Conservation (phyloP, 257 asterid species). For the Ballota nigra region DNA sequence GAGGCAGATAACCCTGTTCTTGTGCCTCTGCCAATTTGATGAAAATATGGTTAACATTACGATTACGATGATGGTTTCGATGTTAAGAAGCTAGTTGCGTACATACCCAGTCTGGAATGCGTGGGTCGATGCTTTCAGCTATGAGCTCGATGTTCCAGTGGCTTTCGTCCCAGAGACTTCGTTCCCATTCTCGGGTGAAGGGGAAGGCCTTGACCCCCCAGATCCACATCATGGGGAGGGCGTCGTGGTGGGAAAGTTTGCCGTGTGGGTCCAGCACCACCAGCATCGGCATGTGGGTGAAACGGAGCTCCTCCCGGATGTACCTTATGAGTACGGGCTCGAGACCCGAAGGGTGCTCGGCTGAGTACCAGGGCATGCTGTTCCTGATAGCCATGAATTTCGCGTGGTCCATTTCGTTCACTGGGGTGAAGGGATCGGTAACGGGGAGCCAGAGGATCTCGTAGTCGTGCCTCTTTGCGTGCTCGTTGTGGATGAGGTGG, state of each 20-base stretch:
- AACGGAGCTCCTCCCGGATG: slow-evolving; percentile 58
- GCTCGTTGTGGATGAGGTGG: slow-evolving; percentile 59
- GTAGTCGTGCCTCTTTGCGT: slow-evolving; percentile 51
- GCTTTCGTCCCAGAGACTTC: slow-evolving; percentile 58
- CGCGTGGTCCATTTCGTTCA: slow-evolving; percentile 29
- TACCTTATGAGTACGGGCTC: slow-evolving; percentile 66
- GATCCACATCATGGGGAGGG: slow-evolving; percentile 90
- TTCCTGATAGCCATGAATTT: slow-evolving; percentile 45
- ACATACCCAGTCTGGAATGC: slow-evolving; percentile 27
- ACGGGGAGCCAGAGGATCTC: slow-evolving; percentile 92
- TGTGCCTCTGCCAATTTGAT: slow-evolving; percentile 36
- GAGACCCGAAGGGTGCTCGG: slow-evolving; percentile 56
- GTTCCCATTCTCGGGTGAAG: slow-evolving; percentile 59
- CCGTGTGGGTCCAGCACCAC: slow-evolving; percentile 85
- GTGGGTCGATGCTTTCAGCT: slow-evolving; percentile 64
- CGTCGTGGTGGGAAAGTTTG: slow-evolving; percentile 56
- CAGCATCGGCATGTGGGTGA: slow-evolving; percentile 67
- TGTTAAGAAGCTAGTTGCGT: background rate
- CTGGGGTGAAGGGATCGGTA: slow-evolving; percentile 31
- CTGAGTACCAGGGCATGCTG: slow-evolving; percentile 83
- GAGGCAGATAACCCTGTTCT: slow-evolving; percentile 65
- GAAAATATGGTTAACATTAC: background rate
- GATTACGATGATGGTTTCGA: too few species aligned
- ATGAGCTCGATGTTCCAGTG: slow-evolving; percentile 63
- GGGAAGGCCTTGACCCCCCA: slow-evolving; percentile 89